phyloP scores from a whole-genome alignment of 1,284 basidiomycete species.

The Rhodotorula sp. region DNA sequence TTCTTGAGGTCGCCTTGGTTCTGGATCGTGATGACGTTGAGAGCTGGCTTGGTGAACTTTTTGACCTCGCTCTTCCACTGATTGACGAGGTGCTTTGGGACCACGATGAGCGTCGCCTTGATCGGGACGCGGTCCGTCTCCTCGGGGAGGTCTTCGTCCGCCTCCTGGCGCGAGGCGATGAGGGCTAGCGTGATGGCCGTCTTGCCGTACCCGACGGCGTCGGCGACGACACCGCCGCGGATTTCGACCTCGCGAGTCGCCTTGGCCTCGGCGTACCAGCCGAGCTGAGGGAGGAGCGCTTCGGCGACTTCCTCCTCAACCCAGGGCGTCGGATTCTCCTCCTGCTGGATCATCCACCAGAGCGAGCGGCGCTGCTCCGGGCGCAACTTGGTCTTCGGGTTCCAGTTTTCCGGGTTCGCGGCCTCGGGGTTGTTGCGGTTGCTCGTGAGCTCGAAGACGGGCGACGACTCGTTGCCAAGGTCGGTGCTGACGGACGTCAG shows the following conservation, averaged over 20 bases:
- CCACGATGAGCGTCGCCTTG: slow-evolving; percentile 78
- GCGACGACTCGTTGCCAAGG: slow-evolving; percentile 10
- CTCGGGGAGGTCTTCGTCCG: slow-evolving; percentile 56
- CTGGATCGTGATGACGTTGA: slow-evolving; percentile 58
- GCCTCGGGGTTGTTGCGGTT: slow-evolving; percentile 76
- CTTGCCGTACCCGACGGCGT: slow-evolving; percentile 95
- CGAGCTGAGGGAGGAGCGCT: slow-evolving; percentile 75
- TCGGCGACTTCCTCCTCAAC: slow-evolving; percentile 93
- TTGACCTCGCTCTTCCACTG: slow-evolving; percentile 86
- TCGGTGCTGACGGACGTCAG: slow-evolving; percentile 53
- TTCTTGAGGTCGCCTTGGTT: slow-evolving; percentile 62
- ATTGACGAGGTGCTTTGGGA: slow-evolving; percentile 76
- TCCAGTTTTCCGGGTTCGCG: slow-evolving; percentile 75
- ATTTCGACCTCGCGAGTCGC: slow-evolving; percentile 73
- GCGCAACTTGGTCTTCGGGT: slow-evolving; percentile 61
- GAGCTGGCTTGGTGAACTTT: slow-evolving; percentile 65
- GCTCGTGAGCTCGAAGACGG: slow-evolving; percentile 63
- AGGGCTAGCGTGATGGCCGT: slow-evolving; percentile 90
- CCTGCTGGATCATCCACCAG: slow-evolving; percentile 87
- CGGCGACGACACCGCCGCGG: slow-evolving; percentile 87
- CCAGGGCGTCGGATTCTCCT: slow-evolving; percentile 67
- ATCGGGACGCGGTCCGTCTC: slow-evolving; percentile 64
- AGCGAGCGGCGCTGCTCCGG: slow-evolving; percentile 85
- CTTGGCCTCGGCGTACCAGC: slow-evolving; percentile 90
- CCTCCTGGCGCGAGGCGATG: slow-evolving; percentile 65